Evolutionary conservation across 768 basidiomycete species (phyloP).

Genomic region (Mycena filopes): DNA sequence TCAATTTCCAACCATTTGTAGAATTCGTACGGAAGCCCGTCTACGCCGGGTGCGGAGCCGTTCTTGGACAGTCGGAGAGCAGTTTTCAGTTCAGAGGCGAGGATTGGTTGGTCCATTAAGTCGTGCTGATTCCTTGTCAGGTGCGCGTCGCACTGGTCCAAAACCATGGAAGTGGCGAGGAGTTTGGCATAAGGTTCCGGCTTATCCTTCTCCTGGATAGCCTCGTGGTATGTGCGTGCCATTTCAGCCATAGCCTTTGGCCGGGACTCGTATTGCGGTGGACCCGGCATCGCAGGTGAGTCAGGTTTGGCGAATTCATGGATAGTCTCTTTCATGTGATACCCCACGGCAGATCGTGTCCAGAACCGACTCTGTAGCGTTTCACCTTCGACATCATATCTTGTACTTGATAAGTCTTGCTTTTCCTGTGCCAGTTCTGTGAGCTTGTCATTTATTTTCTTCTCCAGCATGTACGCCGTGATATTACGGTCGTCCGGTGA

Average conservation of each 20-base stretch:
- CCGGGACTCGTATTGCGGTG: too few relatives aligned
- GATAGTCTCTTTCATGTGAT: slow-evolving; percentile 5
- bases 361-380: background rate
- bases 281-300: too few relatives aligned
- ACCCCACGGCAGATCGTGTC: background rate
- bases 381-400: slow-evolving; percentile 1
- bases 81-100: slow-evolving; percentile 3
- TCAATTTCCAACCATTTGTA: slow-evolving; percentile 21
- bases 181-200: too few relatives aligned
- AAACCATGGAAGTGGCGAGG: background rate
- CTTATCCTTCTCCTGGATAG: too few relatives aligned
- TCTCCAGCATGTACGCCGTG: slow-evolving; percentile 1
- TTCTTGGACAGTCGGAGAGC: slow-evolving; percentile 11
- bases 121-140: background rate
- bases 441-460: slow-evolving; percentile 3
- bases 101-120: background rate
- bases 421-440: background rate
- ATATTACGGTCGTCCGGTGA: background rate
- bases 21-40: slow-evolving; percentile 35
- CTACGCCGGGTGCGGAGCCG: slow-evolving; percentile 21
- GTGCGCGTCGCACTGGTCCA: background rate
- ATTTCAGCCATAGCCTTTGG: too few relatives aligned
- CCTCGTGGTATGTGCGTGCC: too few relatives aligned
- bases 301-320: too few relatives aligned
- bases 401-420: slow-evolving; percentile 2